Evolutionary conservation across 164 flowering plant species (phyloP).

Genomic region (Chimonanthus praecox): DNA sequence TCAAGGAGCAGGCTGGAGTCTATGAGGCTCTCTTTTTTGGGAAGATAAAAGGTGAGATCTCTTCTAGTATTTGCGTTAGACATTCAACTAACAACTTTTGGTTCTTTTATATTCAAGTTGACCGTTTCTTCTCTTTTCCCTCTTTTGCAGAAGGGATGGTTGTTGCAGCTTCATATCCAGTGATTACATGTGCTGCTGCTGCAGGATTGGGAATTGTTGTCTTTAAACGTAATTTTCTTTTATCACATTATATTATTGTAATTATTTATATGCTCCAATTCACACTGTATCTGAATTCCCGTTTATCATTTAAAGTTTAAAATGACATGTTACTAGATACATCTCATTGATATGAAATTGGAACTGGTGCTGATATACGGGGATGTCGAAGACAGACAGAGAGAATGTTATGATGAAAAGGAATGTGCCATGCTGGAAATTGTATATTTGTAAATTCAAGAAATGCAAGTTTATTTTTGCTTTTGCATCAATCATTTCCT

Average conservation of each 20-base stretch:
- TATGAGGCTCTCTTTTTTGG: conserved; percentile 58
- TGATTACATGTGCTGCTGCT: conserved; percentile 40
- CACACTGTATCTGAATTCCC: background rate
- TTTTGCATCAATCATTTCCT: no score
- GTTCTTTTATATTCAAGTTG: background rate
- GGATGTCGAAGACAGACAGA: background rate
- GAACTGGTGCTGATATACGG: background rate
- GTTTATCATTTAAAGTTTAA: background rate
- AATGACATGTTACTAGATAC: background rate
- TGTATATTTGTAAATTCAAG: no score
- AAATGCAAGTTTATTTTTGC: no score
- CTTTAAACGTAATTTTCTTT: conserved; percentile 48
- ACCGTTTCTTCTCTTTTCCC: background rate
- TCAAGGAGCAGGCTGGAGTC: conserved; percentile 39
- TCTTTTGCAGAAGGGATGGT: conserved; percentile 41
- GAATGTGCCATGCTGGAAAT: no score
- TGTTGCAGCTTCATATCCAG: conserved; percentile 49
- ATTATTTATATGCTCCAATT: background rate
- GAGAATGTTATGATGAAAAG: no score
- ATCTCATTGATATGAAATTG: no score
- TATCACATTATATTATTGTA: background rate
- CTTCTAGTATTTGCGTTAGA: background rate
- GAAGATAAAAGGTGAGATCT: conserved; percentile 61
- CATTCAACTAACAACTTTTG: background rate
- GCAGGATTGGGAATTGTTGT: conserved; percentile 51